phyloP scores from a whole-genome alignment of 768 basidiomycete genomes.

The Cyathus striatus region DNA sequence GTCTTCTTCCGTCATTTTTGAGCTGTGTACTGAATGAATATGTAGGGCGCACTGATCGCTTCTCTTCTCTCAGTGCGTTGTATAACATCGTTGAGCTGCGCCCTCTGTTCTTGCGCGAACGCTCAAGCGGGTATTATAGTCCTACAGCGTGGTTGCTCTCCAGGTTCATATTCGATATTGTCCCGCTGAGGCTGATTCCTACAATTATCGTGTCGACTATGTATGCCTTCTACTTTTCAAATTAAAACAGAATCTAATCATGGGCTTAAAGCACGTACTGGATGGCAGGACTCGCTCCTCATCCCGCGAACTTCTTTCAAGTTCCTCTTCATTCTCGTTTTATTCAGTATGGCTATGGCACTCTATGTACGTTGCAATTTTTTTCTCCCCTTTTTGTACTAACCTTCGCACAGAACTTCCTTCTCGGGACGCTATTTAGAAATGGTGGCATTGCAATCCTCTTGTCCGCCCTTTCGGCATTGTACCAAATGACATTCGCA shows the following conservation, averaged over 20 bases:
- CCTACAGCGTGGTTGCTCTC: conserved; percentile 91
- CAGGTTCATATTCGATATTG: conserved; percentile 81
- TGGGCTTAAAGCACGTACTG: conserved; percentile 70
- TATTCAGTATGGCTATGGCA: conserved; percentile 83
- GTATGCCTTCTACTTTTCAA: conserved; percentile 34
- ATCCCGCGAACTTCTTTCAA: conserved; percentile 90
- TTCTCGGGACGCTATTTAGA: conserved; percentile 76
- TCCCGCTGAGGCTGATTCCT: conserved; percentile 85
- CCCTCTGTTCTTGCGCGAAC: conserved; percentile 84
- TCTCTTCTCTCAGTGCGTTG: conserved; percentile 85
- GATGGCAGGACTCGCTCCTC: conserved; percentile 87
- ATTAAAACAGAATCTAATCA: background rate
- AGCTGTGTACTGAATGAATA: conserved; percentile 5
- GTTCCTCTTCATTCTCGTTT: conserved; percentile 82
- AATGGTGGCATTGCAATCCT: conserved; percentile 92
- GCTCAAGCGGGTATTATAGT: conserved; percentile 83
- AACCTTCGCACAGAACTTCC: conserved; percentile 63
- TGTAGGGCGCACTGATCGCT: conserved; percentile 86
- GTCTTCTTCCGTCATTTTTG: conserved; percentile 4
- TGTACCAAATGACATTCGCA: conserved; percentile 85
- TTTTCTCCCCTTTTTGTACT: background rate
- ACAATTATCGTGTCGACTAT: conserved; percentile 84
- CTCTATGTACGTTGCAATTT: conserved; percentile 57
- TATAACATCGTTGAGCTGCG: conserved; percentile 84
- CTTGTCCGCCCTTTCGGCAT: conserved; percentile 67